These are phyloP conservation scores for Xerocomus spinulosus DNA, from an alignment of 768 basidiomycete species.

Conservation along the genomic window DNA sequence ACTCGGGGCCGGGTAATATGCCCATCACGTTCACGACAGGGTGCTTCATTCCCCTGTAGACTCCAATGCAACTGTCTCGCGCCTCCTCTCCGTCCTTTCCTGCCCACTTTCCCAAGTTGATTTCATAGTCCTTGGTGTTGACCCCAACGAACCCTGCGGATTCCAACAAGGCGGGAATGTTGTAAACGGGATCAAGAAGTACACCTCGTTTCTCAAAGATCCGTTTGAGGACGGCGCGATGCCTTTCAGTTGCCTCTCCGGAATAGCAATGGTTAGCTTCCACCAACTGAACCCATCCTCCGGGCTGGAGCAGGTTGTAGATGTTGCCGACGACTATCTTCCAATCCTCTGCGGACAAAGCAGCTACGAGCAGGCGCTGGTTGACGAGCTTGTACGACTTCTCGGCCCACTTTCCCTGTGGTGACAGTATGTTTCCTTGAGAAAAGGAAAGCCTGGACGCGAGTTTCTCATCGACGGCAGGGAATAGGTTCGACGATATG, in stretches of 20 bases:
- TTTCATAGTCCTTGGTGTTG: background rate
- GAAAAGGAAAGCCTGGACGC: background rate
- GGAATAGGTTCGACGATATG: constrained; percentile 10
- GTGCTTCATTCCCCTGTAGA: background rate
- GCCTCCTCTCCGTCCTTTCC: background rate
- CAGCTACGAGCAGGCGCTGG: constrained; percentile 27
- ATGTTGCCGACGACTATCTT: constrained; percentile 18
- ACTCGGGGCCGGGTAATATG: background rate
- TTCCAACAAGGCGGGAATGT: background rate
- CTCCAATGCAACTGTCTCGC: background rate
- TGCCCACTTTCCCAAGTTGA: constrained; percentile 2
- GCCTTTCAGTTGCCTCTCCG: constrained; percentile 2
- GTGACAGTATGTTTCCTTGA: background rate
- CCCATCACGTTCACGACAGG: background rate
- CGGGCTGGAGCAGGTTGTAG: constrained; percentile 20
- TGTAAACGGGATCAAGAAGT: background rate
- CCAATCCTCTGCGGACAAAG: constrained; percentile 21
- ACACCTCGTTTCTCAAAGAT: constrained; percentile 1
- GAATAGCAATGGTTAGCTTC: constrained; percentile 9
- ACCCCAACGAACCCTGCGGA: background rate
- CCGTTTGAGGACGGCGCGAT: background rate
- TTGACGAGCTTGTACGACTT: constrained; percentile 23
- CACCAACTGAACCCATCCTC: constrained; percentile 26
- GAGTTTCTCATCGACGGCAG: background rate
- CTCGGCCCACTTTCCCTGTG: constrained; percentile 19